phyloP scores from a whole-genome alignment of 2,329 filamentous ascomycete species.

The Harringtonia aguacate region DNA sequence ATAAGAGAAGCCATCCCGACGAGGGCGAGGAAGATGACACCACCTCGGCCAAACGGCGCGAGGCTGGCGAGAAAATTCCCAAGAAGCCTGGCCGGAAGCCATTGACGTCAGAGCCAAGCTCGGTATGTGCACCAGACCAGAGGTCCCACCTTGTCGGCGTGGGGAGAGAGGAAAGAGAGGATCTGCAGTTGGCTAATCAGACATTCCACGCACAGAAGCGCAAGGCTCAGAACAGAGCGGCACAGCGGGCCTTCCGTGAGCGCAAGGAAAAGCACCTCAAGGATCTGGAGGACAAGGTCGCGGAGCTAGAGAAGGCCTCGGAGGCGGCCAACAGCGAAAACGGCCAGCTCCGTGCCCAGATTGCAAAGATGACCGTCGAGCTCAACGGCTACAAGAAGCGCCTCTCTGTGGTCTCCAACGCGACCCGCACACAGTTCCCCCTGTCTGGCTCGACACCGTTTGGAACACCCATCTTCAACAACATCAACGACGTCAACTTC shows the following conservation, averaged over 20 bases:
- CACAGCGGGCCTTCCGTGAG: constrained; percentile 86
- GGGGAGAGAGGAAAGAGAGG: background rate
- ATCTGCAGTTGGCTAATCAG: background rate
- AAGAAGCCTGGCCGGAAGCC: constrained; percentile 98
- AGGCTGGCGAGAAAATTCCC: constrained; percentile 72
- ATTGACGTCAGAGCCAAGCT: constrained; percentile 87
- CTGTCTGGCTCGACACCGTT: constrained; percentile 28
- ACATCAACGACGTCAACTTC: constrained; percentile 68
- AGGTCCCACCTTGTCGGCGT: no score
- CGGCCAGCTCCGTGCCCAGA: constrained; percentile 67
- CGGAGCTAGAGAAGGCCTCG: constrained; percentile 71
- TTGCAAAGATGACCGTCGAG: constrained; percentile 78
- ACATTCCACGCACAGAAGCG: constrained; percentile 55
- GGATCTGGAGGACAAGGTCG: constrained; percentile 69
- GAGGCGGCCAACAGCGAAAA: constrained; percentile 81
- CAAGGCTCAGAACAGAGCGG: constrained; percentile 91
- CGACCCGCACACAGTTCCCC: constrained; percentile 13
- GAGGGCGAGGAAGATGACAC: constrained; percentile 55
- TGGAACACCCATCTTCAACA: constrained; percentile 40
- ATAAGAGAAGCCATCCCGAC: constrained; percentile 65
- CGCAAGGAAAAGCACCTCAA: constrained; percentile 88
- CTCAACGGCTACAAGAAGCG: constrained; percentile 86
- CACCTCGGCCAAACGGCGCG: constrained; percentile 57
- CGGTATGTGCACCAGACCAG: constrained; percentile 51
- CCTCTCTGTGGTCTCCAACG: constrained; percentile 45